Evolutionary conservation across 1,284 basidiomycete species (phyloP), one percentile per base, ranked within the genome.

Genomic region (Apiotrichum gamsii): DNA sequence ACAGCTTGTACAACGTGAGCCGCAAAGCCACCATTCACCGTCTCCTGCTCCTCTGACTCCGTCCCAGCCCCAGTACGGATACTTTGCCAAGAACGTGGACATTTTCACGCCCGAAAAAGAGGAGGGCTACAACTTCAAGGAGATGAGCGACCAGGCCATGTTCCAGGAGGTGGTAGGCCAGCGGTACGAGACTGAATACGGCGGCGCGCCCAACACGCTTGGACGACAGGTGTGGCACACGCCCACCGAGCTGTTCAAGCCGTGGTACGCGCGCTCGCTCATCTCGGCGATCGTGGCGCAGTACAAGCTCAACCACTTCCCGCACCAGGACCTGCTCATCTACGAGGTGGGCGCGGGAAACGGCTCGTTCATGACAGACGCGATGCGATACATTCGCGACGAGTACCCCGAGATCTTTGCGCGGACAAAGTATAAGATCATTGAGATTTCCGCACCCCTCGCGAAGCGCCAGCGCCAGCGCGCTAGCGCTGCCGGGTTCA

Each of bases 301-400:
- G 64, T 96, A 97, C 73, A 82, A 95, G 64, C 78, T 89, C 56
- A 90, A 91, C 67, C 86, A 93, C 65, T 96, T 90, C 67, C 93
- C 93, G 1, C 93, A 95, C 66, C 85, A 95, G 70, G 91, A 96
- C 67, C 81, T 98, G 55, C 80, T 88, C 52, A 83, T 99, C 46
- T 98, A 95, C 76, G 95, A 99, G 71, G 85, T 98, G 52, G 95
- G 95, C 25, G 95, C 93, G 2, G 95, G 95, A 23, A 97, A 97
- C 60, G 95, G 95, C 0, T 93, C 93, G 0, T 77, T 98, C 47
- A 94, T 95, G 34, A 72, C 80, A 64, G 87, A 96, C 64, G 82
- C 96, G 38, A 80, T 99, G 48, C 79, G 87, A 64, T 90, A 84
- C 61, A 73, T 99, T 21, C 79, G 77, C 21, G 78, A 82, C 35